A percentile compares a stretch with the other conserved stretches of the same genome.
Evolutionary conservation across 495 filamentous ascomycete genomes (phyloP).

Genomic region (Lasiosphaeriaceae sp.): DNA sequence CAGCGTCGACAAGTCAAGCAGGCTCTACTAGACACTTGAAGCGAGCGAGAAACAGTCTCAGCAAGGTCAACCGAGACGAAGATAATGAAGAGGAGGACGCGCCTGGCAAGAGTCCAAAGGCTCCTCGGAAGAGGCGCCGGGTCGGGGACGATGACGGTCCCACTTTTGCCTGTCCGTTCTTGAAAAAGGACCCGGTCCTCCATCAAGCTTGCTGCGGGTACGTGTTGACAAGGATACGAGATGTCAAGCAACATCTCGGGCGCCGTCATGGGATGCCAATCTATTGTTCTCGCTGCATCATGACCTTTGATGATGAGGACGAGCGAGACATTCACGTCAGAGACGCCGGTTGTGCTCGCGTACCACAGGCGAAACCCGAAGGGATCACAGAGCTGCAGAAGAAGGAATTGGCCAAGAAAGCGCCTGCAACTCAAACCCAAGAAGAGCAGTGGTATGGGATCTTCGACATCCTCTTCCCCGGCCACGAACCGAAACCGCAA

Average conservation of each 20-base stretch:
- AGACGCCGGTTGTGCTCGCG: too few species aligned
- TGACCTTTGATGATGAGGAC: too few species aligned
- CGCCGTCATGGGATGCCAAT: conserved; percentile 28
- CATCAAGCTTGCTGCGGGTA: conserved; percentile 28
- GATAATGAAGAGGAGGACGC: conserved; percentile 3
- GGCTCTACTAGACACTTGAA: background rate
- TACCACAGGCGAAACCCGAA: too few species aligned
- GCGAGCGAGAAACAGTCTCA: background rate
- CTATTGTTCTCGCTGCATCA: conserved; percentile 27
- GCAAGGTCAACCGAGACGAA: background rate
- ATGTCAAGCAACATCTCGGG: conserved; percentile 34
- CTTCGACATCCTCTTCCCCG: conserved; percentile 24
- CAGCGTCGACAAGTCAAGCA: background rate
- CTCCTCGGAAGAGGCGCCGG: background rate
- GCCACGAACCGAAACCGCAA: conserved; percentile 13
- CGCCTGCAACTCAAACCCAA: conserved; percentile 18
- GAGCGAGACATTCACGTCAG: too few species aligned
- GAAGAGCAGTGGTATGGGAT: conserved; percentile 30
- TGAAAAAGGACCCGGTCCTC: conserved; percentile 28
- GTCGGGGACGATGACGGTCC: too few species aligned
- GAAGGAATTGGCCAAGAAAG: conserved; percentile 17
- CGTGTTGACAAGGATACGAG: conserved; percentile 26
- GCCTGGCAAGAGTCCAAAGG: background rate
- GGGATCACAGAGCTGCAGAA: conserved; percentile 15
- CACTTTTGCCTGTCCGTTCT: conserved; percentile 30